Evolutionary conservation across 805 yeast species (phyloP), one percentile per base, ranked within the genome.

Genomic region (Suhomyces canberraensis): DNA sequence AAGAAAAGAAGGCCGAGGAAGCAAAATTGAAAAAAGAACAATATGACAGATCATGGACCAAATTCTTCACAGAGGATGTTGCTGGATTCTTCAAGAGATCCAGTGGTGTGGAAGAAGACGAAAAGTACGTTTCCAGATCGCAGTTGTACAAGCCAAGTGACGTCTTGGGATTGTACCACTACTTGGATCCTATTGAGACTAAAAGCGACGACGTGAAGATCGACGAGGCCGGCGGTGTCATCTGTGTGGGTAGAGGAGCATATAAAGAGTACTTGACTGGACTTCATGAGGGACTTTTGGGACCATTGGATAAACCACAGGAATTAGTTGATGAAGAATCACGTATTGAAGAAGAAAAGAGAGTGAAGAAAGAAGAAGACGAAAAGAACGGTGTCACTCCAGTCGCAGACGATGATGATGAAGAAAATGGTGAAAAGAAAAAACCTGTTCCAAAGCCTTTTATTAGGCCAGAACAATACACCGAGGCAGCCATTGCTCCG

Each of bases 161-260:
- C 45, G 67, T 81, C 0, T 56, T 85, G 37, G 91, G 93, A 5
- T 66, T 81, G 19, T 80, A 76, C 51, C 53, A 52, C 16, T 27
- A 58, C 4, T 37, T 55, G n/a, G 50, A 60, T 1, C 46, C 62
- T 8, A 33, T 65, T 6, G 51, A 58, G 0, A 45, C 51, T 2
- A 75, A 79, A 35, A 81, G 79, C 52, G 68, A 79, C 2, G 58
- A 68, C 21, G 69, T 62, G 3, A 68, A 69, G 21, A 73, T 77
- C 3, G 54, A 56, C 11, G 51, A 69, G 19, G 75, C 81, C 7
- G 97, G 97, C 17, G 98, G 98, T 29, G 82, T 89, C 9, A 74
- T 93, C 15, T 86, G 96, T 56, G 65, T 93, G 17, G 99, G 99
- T 4, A 75, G 99, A 57, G 98, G 98, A 39, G 91, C 97, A 0